Evolutionary conservation across 495 filamentous ascomycete genomes (phyloP), one percentile per base, ranked within the genome.

Genomic region (Neurospora discreta): DNA sequence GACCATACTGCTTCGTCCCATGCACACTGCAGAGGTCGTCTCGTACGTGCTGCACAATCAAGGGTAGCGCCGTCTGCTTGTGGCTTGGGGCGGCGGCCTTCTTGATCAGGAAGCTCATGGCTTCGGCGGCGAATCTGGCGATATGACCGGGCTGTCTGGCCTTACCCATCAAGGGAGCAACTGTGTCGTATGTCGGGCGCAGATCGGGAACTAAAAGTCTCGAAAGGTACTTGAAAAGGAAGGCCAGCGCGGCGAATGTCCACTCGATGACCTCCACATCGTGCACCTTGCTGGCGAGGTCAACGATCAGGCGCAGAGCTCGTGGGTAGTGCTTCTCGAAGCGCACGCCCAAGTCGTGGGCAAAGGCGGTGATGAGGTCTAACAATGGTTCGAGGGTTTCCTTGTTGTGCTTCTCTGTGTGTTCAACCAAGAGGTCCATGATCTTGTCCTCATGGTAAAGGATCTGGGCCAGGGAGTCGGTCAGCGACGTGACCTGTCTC

Each of bases 151-250:
- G 95, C 76, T 93, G 92, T 70, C 87, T 87, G 75, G 90, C 87
- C 78, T 91, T 93, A 69, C 95, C 96, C 41, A 99, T 88, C 68
- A 98, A 86, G 8, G 94, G 92, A 11, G 92, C 88, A 83, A 98
- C 89, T 43, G 93, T 88, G 74, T 91, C 86, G 77, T 92, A 93
- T 8, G 96, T 87, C 36, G 95, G 92, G 74, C 93, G 85, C 69
- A 98, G 82, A 77, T 99, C 92, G 5, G 93, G 90, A 0, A 93
- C 91, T 30, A 99, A 78, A 9, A 98, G 85, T 60, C 92, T 88
- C 4, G 93, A 95, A 23, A 99, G 87, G 75, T 97, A 98, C 78
- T 98, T 99, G 87, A 98, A 96, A 20, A 97, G 87, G 87, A 96
- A 98, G 73, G 95, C 93, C 16, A 99, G 86, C 76, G 93, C 94